These are phyloP conservation scores for Geotrichum australiense DNA, from an alignment of 1,139 yeast genomes.

Conservation along the genomic window DNA sequence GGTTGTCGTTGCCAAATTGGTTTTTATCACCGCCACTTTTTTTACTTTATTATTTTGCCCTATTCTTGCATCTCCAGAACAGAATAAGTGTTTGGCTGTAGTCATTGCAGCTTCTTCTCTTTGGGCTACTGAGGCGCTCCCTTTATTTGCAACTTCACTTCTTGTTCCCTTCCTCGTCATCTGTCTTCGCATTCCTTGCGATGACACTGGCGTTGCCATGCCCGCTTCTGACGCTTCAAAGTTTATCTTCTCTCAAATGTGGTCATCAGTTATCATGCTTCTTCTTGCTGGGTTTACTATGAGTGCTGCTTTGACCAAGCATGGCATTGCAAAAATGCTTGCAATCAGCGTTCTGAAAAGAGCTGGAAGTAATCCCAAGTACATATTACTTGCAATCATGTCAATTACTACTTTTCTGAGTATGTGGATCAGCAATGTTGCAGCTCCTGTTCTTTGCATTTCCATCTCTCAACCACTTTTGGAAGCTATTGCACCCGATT, in stretches of 20 bases:
- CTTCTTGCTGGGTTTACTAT: constrained; percentile 87
- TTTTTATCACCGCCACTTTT: too few relatives aligned
- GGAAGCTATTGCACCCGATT: constrained; percentile 71
- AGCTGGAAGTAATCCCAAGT: constrained; percentile 81
- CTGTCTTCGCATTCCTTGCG: constrained; percentile 60
- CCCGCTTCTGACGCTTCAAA: constrained; percentile 62
- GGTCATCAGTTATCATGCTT: constrained; percentile 89
- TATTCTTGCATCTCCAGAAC: constrained; percentile 44
- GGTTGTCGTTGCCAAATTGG: too few relatives aligned
- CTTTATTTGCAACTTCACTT: constrained; percentile 77
- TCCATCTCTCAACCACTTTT: constrained; percentile 85
- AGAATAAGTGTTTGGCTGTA: constrained; percentile 76
- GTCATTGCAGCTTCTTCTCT: constrained; percentile 69
- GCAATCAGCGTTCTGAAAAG: constrained; percentile 72
- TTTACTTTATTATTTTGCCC: too few relatives aligned
- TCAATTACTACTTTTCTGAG: constrained; percentile 74
- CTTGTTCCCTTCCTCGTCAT: constrained; percentile 76
- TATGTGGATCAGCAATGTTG: constrained; percentile 96
- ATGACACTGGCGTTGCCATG: constrained; percentile 43
- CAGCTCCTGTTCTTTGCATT: constrained; percentile 88
- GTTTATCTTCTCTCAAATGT: constrained; percentile 77
- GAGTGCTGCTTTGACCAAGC: constrained; percentile 89
- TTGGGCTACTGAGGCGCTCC: constrained; percentile 94
- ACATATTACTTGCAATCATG: constrained; percentile 73
- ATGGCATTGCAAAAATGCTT: constrained; percentile 75